Evolutionary conservation across 1,139 yeast genomes (phyloP).

Genomic region (Williopsis jadinii): DNA sequence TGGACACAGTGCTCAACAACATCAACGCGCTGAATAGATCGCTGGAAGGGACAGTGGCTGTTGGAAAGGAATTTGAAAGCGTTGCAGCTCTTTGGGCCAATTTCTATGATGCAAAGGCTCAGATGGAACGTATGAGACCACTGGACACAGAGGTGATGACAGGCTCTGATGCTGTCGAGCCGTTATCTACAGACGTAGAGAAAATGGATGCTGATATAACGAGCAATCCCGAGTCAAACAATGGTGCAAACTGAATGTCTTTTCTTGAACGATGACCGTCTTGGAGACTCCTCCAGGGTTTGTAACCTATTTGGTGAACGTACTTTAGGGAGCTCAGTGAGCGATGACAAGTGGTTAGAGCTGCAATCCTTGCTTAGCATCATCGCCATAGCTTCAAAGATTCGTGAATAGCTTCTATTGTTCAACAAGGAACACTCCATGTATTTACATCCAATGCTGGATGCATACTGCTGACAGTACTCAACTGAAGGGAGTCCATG

Average conservation of each 20-base stretch:
- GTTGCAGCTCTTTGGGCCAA: constrained; percentile 44
- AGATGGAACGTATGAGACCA: constrained; percentile 17
- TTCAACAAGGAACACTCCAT: constrained; percentile 18
- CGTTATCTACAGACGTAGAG: neutral
- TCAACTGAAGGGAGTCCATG: constrained; percentile 10
- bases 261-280: neutral
- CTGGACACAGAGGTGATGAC: neutral
- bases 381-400: constrained; percentile 16
- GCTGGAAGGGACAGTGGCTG: constrained; percentile 42
- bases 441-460: constrained; percentile 12
- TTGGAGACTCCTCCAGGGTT: no score
- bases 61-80: constrained; percentile 47
- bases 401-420: constrained; percentile 10
- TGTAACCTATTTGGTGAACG: no score
- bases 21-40: constrained; percentile 44
- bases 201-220: constrained; percentile 1
- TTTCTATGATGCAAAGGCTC: constrained; percentile 36
- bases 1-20: constrained; percentile 45
- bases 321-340: no score
- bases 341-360: no score
- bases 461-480: constrained; percentile 12
- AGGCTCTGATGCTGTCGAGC: neutral
- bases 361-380: constrained; percentile 6
- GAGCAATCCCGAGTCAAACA: constrained; percentile 1
- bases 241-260: constrained; percentile 1